phyloP scores from a whole-genome alignment of 495 filamentous ascomycete species.

The Pyrenopolyporus hunteri region DNA sequence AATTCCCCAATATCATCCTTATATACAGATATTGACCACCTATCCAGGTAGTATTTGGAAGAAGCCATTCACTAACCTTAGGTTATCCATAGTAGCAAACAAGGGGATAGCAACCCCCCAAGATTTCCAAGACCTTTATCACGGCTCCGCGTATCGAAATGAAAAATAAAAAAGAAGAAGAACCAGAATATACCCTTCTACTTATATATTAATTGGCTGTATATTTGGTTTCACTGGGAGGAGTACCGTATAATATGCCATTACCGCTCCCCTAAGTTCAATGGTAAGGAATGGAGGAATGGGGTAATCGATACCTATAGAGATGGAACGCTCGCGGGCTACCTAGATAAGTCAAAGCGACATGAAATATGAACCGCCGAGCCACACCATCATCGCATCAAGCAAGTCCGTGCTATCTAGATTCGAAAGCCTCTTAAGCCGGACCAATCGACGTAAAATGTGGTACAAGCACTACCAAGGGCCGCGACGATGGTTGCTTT shows the following conservation, averaged over 20 bases:
- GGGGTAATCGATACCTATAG: too few relatives aligned
- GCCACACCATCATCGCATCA: constrained; percentile 8
- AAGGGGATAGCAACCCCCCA: not conserved
- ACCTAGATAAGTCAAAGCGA: not conserved
- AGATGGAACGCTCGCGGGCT: not conserved
- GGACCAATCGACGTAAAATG: constrained; percentile 22
- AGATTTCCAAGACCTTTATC: not conserved
- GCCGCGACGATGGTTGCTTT: constrained; percentile 26
- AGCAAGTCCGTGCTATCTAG: constrained; percentile 12
- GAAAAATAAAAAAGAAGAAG: too few relatives aligned
- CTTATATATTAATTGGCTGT: not conserved
- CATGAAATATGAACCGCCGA: constrained; percentile 2
- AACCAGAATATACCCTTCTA: not conserved
- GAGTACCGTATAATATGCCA: too few relatives aligned
- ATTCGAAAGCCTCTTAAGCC: constrained; percentile 5
- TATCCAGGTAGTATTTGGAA: not conserved
- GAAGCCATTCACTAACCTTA: not conserved
- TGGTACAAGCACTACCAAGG: constrained; percentile 23
- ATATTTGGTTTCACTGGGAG: too few relatives aligned
- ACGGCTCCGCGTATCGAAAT: not conserved
- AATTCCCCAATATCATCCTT: too few relatives aligned
- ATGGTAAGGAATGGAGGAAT: too few relatives aligned
- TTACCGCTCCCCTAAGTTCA: too few relatives aligned
- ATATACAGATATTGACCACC: not conserved
- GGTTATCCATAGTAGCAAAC: not conserved